Conservation (phyloP, 805 yeast genomes). For the Saturnispora kantuleensis region DNA sequence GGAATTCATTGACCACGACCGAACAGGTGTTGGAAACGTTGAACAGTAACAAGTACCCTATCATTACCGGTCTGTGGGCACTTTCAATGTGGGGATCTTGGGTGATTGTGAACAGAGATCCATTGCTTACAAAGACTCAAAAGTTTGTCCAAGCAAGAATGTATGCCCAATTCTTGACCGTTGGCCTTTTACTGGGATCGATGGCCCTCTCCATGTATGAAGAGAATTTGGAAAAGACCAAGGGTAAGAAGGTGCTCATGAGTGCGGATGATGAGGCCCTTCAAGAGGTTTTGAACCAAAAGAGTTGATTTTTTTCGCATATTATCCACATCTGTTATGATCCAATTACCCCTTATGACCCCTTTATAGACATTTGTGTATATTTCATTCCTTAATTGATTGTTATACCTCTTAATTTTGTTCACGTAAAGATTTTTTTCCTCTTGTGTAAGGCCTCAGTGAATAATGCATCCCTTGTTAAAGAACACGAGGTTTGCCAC, state of each 20-base stretch:
- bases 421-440: too few relatives aligned
- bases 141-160: slow-evolving; percentile 83
- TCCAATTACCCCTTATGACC: background rate
- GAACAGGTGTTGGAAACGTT: slow-evolving; percentile 43
- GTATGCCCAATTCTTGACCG: slow-evolving; percentile 81
- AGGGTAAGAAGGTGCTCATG: slow-evolving; percentile 7
- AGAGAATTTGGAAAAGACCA: slow-evolving; percentile 29
- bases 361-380: too few relatives aligned
- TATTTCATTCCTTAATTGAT: too few relatives aligned
- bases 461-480: slow-evolving; percentile 5
- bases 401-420: too few relatives aligned
- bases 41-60: slow-evolving; percentile 50
- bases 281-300: slow-evolving; percentile 12
- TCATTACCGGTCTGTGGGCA: slow-evolving; percentile 70
- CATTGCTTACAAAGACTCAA: slow-evolving; percentile 64
- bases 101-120: slow-evolving; percentile 62
- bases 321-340: background rate
- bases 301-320: slow-evolving; percentile 1
- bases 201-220: slow-evolving; percentile 59
- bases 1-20: slow-evolving; percentile 38
- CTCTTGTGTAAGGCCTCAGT: background rate
- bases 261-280: slow-evolving; percentile 10
- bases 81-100: slow-evolving; percentile 74
- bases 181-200: slow-evolving; percentile 57
- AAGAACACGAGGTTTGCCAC: slow-evolving; percentile 7